Evolutionary conservation across 2,329 filamentous ascomycete species (phyloP), one percentile per base, ranked within the genome.

Genomic region (Cladobotryum protrusum): DNA sequence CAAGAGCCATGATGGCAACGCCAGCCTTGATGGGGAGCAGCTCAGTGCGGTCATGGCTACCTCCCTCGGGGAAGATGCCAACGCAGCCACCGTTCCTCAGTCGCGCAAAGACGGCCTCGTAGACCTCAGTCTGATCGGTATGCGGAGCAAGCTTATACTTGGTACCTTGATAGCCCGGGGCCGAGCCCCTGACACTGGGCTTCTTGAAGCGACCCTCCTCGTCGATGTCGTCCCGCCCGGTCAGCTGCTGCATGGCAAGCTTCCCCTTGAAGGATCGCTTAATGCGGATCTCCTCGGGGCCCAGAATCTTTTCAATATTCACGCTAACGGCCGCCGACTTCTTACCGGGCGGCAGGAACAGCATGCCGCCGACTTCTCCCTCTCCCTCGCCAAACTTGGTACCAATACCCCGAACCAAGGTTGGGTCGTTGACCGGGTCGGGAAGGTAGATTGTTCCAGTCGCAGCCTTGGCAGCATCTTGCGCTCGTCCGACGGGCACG

Each of bases 1-100:
- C 92, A 34, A 99, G 79, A 12, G 92, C 93, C 92, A 99, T 99
- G 63, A 99, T 93, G 52, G 93, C 93, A 53, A 99, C 89, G 67
- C 92, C 92, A 60, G 93, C 92, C 77, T 97, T 97, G 55, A 97
- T 75, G 18, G 93, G 92, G 39, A 97, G 77, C 42, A 97, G 77
- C 64, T 95, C 89, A 0, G 92, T 90, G 54, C 92, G 85, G 67
- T 97, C 92, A 69, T 97, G 92, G 65, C 91, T 96, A 61, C 92
- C 92, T 58, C 92, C 92, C 71, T 99, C 92, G 2, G 92, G 92
- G 67, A 97, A 99, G 63, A 99, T 96, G 55, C 92, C 93, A 48
- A 97, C 87, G 64, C 90, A 96, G 15, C 91, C 92, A 43, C 89
- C 90, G 36, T 80, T 78, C 57, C 85, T 83, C 33, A 99, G 77